Evolutionary conservation across 2,329 filamentous ascomycete species (phyloP).

Genomic region (Monilinia vaccinii-corymbosi): DNA sequence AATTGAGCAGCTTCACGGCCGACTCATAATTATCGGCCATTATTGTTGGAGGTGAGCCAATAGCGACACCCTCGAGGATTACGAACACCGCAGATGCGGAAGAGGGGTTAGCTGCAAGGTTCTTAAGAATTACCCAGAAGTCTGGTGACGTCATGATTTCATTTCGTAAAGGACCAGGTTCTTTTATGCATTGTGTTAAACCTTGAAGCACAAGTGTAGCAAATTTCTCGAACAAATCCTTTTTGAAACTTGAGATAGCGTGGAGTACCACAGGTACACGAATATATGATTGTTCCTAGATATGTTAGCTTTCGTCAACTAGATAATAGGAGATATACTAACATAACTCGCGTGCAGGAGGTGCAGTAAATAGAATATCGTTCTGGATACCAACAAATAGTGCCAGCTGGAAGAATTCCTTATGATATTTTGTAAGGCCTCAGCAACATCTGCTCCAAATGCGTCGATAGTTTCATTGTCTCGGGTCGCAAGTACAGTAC

Average conservation of each 20-base stretch:
- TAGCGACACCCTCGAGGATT: conserved; percentile 71
- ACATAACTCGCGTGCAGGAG: conserved; percentile 79
- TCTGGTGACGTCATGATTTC: conserved; percentile 95
- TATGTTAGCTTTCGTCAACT: conserved; percentile 21
- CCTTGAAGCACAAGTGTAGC: conserved; percentile 71
- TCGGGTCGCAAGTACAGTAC: conserved; percentile 70
- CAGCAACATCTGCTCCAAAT: conserved; percentile 71
- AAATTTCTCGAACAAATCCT: conserved; percentile 66
- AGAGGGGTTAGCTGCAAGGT: conserved; percentile 57
- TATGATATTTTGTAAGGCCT: conserved; percentile 71
- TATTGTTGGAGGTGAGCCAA: conserved; percentile 65
- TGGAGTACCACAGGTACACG: conserved; percentile 88
- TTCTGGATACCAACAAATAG: conserved; percentile 71
- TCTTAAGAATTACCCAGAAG: conserved; percentile 86
- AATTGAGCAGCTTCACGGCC: conserved; percentile 73
- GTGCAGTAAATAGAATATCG: conserved; percentile 77
- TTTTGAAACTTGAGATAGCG: conserved; percentile 78
- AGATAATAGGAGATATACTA: conserved; percentile 32
- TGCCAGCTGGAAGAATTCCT: conserved; percentile 74
- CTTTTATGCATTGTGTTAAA: conserved; percentile 68
- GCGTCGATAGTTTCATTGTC: conserved; percentile 62
- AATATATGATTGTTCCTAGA: conserved; percentile 77
- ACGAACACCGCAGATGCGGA: conserved; percentile 74
- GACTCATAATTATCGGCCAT: conserved; percentile 95
- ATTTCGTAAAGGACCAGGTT: conserved; percentile 68